Percentiles rank a stretch among this genome's conserved stretches.
Conservation (phyloP, 306 rosid species). For the Vachellia pachyceras region DNA sequence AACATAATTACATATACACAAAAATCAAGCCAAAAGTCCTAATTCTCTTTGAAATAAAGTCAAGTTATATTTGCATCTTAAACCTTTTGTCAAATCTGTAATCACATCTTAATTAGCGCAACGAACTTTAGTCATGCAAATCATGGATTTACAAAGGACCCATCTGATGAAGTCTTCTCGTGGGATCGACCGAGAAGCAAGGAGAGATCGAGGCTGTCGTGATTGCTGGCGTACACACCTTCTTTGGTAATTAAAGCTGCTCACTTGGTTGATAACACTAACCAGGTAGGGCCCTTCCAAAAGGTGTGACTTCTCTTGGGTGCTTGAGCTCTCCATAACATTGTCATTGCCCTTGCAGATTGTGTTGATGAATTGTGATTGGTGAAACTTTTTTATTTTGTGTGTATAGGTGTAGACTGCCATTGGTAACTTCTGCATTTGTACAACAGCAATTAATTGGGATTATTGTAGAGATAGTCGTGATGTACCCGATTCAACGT, state of each 20-base stretch:
- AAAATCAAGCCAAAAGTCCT: too few relatives aligned
- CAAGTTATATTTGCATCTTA: too few relatives aligned
- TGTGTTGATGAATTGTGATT: neutral
- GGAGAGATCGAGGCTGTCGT: conserved; percentile 94
- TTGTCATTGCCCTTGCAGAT: neutral
- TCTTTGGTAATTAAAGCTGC: conserved; percentile 99
- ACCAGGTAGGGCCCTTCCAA: conserved; percentile 86
- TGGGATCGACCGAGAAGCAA: conserved; percentile 91
- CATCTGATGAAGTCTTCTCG: conserved; percentile 87
- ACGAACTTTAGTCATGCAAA: neutral
- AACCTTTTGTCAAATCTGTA: neutral
- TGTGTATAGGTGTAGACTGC: conserved; percentile 71
- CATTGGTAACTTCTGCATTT: conserved; percentile 93
- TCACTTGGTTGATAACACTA: conserved; percentile 84
- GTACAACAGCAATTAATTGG: conserved; percentile 74
- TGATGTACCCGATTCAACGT: conserved; percentile 87
- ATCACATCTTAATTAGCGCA: neutral
- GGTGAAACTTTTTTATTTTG: neutral
- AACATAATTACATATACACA: too few relatives aligned
- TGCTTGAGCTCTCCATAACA: neutral
- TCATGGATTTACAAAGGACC: conserved; percentile 39
- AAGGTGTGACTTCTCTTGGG: conserved; percentile 48
- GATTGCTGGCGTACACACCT: conserved; percentile 93
- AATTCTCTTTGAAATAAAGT: too few relatives aligned
- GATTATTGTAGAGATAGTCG: conserved; percentile 69